Evolutionary conservation across 805 yeast genomes (phyloP), one percentile per base, ranked within the genome.

Genomic region (Ogataea methanolica): DNA sequence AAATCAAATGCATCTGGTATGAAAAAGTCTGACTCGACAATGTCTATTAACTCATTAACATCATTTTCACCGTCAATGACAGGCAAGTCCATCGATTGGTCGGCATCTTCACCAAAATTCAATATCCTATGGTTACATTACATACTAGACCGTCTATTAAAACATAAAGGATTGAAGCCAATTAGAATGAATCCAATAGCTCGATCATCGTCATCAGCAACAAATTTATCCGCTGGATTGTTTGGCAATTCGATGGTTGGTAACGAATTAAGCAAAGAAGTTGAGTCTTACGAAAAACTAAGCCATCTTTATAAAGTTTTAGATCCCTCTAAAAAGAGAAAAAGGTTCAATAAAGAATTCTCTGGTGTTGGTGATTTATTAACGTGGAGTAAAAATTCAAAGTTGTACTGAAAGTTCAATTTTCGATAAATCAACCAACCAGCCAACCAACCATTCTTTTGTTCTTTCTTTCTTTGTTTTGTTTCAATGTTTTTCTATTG

Each of bases 71-170:
- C 43, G 7, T 17, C 36, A 12, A 16, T 34, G 9, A 41, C 50
- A 5, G 50, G 42, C 5, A 63, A 49, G 33, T 66, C 64, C 16
- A 65, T 74, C 42, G 76, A 75, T 52, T 80, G 86, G 81, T 66
- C 78, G 2, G 50, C 55, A 19, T 67, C 62, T 47, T 66, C 69
- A 42, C 76, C 80, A 5, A 65, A 64, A 34, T 81, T 83, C 29
- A 85, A 83, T 56, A 59, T 83, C 16, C 57, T 76, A 33, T 84
- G 91, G 91, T 64, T 84, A 39, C 82, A 81, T 54, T 83, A 82
- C 56, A 49, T 85, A n/a, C 69, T 74, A 35, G 76, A 76, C 44
- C 73, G 75, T 50, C 55, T 83, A 47, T 43, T 81, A 9, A 62
- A 73, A 45, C 62, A 60, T 45, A 80, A 79, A 36, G 50, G 48